A percentile compares a stretch with the other conserved stretches of the same genome.
phyloP scores from a whole-genome alignment of 148 eudicot genomes.

The Cornus controversa region DNA sequence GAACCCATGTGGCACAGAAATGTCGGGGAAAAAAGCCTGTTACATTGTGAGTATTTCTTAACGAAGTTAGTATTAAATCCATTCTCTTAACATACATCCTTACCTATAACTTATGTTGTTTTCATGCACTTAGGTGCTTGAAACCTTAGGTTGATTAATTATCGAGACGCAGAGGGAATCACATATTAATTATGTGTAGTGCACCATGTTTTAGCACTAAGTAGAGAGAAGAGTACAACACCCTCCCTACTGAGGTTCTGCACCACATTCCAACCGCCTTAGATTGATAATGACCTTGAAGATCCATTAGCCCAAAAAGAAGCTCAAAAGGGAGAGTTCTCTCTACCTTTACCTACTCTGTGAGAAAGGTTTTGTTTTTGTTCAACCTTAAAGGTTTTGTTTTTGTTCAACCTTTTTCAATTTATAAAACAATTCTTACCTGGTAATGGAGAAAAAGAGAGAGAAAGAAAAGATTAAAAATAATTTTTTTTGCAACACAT shows the following conservation, averaged over 20 bases:
- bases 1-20: slow-evolving; percentile 27
- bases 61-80: slow-evolving; percentile 9
- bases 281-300: too few relatives aligned
- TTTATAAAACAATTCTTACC: too few relatives aligned
- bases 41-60: not conserved
- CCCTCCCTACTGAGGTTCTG: not conserved
- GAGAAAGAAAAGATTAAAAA: too few relatives aligned
- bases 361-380: too few relatives aligned
- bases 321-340: too few relatives aligned
- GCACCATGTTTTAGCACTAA: not conserved
- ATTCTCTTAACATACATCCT: not conserved
- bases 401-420: too few relatives aligned
- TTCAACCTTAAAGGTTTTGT: too few relatives aligned
- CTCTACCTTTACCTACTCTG: too few relatives aligned
- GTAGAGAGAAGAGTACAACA: not conserved
- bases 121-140: slow-evolving; percentile 5
- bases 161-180: not conserved
- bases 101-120: not conserved
- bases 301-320: too few relatives aligned
- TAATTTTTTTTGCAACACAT: too few relatives aligned
- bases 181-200: not conserved
- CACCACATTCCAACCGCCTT: not conserved
- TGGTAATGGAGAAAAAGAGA: too few relatives aligned
- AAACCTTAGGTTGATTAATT: not conserved
- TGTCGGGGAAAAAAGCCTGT: slow-evolving; percentile 42